Conservation (phyloP, 805 yeast genomes). For the Candida fluviatilis region DNA sequence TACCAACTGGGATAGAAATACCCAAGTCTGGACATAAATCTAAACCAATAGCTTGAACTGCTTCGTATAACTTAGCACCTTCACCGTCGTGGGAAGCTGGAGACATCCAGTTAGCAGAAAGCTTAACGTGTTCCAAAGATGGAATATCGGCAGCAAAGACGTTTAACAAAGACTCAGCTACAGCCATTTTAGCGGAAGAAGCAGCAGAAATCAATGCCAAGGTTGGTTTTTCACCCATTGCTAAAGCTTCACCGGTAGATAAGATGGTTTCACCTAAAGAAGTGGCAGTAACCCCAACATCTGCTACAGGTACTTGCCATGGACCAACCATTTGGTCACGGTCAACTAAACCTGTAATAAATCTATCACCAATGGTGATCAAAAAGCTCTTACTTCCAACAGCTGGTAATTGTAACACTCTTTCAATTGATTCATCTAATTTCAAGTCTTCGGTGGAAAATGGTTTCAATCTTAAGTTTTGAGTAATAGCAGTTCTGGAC, state of each 20-base stretch:
- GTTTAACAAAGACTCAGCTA: slow-evolving; percentile 90
- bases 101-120: slow-evolving; percentile 99
- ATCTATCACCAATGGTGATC: slow-evolving; percentile 96
- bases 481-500: slow-evolving; percentile 70
- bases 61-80: slow-evolving; percentile 91
- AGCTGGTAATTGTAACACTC: slow-evolving; percentile 85
- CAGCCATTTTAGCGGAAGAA: slow-evolving; percentile 92
- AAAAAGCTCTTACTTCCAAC: slow-evolving; percentile 94
- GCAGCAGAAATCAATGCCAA: slow-evolving; percentile 83
- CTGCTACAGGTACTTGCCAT: slow-evolving; percentile 99
- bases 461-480: slow-evolving; percentile 48
- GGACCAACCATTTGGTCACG: slow-evolving; percentile 99
- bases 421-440: slow-evolving; percentile 63
- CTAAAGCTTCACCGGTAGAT: slow-evolving; percentile 92
- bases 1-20: slow-evolving; percentile 93
- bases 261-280: slow-evolving; percentile 72
- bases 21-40: slow-evolving; percentile 94
- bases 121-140: slow-evolving; percentile 66
- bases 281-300: slow-evolving; percentile 93
- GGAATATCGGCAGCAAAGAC: slow-evolving; percentile 85
- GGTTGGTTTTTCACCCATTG: slow-evolving; percentile 95
- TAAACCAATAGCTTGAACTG: slow-evolving; percentile 92
- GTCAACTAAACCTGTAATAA: slow-evolving; percentile 95
- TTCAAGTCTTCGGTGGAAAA: slow-evolving; percentile 28
- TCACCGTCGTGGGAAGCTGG: slow-evolving; percentile 94